Conservation (phyloP, 306 rosid species). For the Herpetospermum pedunculosum region DNA sequence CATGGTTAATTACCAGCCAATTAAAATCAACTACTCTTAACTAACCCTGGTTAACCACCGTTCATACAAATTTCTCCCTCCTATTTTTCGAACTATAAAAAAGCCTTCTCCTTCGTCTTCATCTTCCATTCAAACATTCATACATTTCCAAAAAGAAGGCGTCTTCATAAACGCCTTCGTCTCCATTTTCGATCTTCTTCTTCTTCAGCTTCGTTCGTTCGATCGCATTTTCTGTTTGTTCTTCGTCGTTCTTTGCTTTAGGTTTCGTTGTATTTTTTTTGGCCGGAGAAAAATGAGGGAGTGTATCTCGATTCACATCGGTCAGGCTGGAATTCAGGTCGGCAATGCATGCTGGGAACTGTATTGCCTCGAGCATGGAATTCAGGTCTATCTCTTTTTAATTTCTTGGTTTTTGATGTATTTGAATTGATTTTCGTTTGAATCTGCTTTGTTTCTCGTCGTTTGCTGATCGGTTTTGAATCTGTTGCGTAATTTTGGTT, state of each 20-base stretch:
- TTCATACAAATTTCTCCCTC: neutral
- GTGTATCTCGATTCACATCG: conserved; percentile 90
- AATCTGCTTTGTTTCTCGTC: neutral
- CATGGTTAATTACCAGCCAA: neutral
- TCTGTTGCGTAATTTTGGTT: neutral
- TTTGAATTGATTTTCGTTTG: neutral
- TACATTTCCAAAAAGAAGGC: neutral
- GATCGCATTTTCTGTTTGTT: neutral
- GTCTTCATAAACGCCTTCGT: conserved; percentile 10
- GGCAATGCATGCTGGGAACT: conserved; percentile 99
- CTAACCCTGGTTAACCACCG: neutral
- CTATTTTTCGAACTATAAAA: neutral
- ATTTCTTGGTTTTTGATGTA: neutral
- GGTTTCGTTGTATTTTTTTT: neutral
- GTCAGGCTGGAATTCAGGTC: conserved; percentile 96
- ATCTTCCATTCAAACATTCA: neutral
- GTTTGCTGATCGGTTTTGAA: neutral
- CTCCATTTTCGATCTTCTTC: neutral
- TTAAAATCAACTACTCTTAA: neutral
- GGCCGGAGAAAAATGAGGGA: conserved; percentile 55
- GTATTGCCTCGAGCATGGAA: conserved; percentile 88
- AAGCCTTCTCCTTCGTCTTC: neutral
- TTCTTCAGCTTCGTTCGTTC: neutral
- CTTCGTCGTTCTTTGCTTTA: neutral
- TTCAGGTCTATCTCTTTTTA: conserved; percentile 30